Conservation (phyloP, 2,329 filamentous ascomycete species). For the Daldinia eschscholtzii region DNA sequence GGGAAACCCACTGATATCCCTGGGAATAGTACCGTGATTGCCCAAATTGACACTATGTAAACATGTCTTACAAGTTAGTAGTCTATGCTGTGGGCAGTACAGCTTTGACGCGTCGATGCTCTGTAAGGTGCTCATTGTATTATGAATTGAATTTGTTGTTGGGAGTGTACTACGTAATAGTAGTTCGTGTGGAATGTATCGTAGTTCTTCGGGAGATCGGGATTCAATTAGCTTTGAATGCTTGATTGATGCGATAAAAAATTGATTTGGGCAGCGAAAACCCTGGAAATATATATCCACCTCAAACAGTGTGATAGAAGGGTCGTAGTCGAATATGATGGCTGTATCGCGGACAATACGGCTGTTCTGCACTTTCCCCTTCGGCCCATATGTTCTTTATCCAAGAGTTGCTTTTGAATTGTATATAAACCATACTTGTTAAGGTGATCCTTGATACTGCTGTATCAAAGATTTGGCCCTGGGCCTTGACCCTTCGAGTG, state of each 20-base stretch:
- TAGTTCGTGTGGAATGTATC: neutral
- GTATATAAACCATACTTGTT: neutral
- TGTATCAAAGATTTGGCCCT: neutral
- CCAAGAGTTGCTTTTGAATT: neutral
- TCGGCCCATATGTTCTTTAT: neutral
- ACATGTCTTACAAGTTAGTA: conserved; percentile 25
- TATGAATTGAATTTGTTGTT: neutral
- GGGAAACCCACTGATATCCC: neutral
- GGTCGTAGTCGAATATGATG: neutral
- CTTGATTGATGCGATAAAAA: neutral
- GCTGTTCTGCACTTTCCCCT: neutral
- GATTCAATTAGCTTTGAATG: neutral
- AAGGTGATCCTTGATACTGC: neutral
- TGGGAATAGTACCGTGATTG: neutral
- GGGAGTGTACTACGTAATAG: neutral
- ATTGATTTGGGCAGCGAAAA: neutral
- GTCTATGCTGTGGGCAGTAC: conserved; percentile 15
- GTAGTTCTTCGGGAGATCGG: neutral
- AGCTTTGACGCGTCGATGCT: neutral
- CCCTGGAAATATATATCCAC: neutral
- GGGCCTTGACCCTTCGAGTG: neutral
- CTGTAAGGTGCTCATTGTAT: neutral
- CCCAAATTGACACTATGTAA: conserved; percentile 29
- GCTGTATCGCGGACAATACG: neutral
- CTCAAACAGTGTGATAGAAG: neutral